Percentiles rank a stretch among this genome's conserved stretches.
These are phyloP conservation scores for Teunomyces stri DNA, from an alignment of 805 yeast species.

Conservation along the genomic window DNA sequence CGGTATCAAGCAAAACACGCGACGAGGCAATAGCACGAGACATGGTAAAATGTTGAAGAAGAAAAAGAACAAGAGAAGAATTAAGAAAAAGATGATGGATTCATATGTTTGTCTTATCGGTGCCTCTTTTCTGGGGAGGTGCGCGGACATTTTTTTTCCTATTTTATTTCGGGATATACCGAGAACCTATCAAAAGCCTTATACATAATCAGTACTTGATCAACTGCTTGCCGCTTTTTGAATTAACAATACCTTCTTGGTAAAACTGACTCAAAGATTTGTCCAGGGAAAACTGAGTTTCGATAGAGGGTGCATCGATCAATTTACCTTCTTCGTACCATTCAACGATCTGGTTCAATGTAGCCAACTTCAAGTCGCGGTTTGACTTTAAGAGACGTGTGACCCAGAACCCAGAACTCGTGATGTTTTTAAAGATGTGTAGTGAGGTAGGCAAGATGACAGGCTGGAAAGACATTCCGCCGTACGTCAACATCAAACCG, in stretches of 20 bases:
- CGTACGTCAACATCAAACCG: conserved; percentile 85
- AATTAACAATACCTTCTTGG: conserved; percentile 29
- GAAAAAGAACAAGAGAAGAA: neutral
- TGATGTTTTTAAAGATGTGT: conserved; percentile 85
- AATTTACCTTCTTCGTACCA: conserved; percentile 44
- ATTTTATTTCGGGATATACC: neutral
- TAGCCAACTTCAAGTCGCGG: conserved; percentile 32
- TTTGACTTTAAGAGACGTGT: conserved; percentile 48
- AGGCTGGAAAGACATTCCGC: conserved; percentile 97
- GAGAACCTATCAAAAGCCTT: neutral
- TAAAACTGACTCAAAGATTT: conserved; percentile 28
- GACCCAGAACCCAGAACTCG: conserved; percentile 91
- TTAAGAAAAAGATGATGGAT: too few relatives aligned
- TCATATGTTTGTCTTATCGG: neutral
- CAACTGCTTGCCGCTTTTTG: conserved; percentile 40
- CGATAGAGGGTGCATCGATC: conserved; percentile 35
- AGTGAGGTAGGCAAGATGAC: conserved; percentile 86
- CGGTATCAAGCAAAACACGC: conserved; percentile 50
- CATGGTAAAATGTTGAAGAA: conserved; percentile 28
- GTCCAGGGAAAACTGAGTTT: conserved; percentile 19
- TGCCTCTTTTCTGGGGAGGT: too few relatives aligned
- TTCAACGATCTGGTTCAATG: conserved; percentile 35
- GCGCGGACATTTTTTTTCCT: too few relatives aligned
- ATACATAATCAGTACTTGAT: conserved; percentile 17
- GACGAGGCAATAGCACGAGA: conserved; percentile 53